Evolutionary conservation across 176 grass and related monocot species (phyloP).

Genomic region (Eragrostis curvula): DNA sequence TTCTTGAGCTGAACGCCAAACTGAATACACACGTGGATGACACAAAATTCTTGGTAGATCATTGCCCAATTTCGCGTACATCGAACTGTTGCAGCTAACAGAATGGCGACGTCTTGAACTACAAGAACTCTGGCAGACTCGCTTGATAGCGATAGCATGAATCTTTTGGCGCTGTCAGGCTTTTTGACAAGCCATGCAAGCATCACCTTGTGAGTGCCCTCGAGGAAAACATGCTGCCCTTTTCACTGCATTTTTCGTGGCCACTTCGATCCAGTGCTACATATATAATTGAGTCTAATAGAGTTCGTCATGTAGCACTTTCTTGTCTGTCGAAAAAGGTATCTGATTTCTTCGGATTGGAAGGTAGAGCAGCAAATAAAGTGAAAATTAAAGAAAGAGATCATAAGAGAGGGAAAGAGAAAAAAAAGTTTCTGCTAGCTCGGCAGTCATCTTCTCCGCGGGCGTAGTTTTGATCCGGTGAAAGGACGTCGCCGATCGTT

Average conservation of each 20-base stretch:
- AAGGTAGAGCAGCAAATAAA: not conserved
- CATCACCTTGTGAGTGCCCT: conserved; percentile 32
- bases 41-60: no score
- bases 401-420: not conserved
- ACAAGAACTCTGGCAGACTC: not conserved
- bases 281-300: not conserved
- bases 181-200: conserved; percentile 32
- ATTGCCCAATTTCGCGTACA: no score
- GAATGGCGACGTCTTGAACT: not conserved
- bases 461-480: conserved; percentile 20
- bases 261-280: not conserved
- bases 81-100: not conserved
- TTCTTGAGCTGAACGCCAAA: no score
- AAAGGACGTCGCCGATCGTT: conserved; percentile 18
- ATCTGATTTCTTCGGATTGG: conserved; percentile 6
- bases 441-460: conserved; percentile 23
- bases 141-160: conserved; percentile 24
- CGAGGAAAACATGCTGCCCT: conserved; percentile 32
- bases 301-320: conserved; percentile 13
- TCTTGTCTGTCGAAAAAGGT: not conserved
- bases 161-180: conserved; percentile 17
- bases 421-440: conserved; percentile 23
- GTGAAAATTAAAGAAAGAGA: not conserved
- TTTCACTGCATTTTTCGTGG: not conserved
- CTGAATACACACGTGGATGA: no score